Conservation (phyloP, 2,329 filamentous ascomycete genomes). For the Cladorrhinum sp. region DNA sequence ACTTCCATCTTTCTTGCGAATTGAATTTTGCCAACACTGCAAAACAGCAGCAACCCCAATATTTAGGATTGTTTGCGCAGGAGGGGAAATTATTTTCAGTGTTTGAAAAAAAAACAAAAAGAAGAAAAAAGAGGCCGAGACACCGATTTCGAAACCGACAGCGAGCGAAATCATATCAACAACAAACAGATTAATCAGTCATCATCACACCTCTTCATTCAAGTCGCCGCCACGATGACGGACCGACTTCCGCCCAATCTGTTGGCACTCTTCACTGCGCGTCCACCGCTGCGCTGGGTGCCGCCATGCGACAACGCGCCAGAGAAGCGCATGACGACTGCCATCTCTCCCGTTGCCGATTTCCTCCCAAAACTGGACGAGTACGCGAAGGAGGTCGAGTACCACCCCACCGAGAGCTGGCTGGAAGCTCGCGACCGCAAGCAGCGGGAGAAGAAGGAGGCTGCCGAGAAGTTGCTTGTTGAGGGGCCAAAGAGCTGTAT, state of each 20-base stretch:
- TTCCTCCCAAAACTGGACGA: conserved; percentile 71
- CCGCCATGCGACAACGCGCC: conserved; percentile 78
- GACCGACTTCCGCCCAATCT: conserved; percentile 93
- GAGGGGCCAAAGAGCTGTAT: conserved; percentile 65
- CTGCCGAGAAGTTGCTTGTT: conserved; percentile 59
- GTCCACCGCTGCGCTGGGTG: conserved; percentile 86
- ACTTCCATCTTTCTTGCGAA: background rate
- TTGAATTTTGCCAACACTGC: too few species aligned
- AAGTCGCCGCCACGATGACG: conserved; percentile 63
- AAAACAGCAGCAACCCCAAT: too few species aligned
- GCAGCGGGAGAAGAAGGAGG: conserved; percentile 73
- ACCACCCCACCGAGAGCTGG: conserved; percentile 87
- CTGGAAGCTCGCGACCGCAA: conserved; percentile 81
- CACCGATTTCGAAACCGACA: background rate
- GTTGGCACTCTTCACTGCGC: conserved; percentile 89
- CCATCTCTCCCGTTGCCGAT: conserved; percentile 68
- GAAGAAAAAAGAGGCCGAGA: too few species aligned
- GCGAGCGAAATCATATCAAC: background rate
- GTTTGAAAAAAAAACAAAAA: too few species aligned
- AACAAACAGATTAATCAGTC: background rate
- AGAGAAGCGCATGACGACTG: conserved; percentile 73
- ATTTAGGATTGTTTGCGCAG: too few species aligned
- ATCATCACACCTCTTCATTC: background rate
- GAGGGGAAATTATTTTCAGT: too few species aligned
- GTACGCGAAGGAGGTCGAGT: conserved; percentile 75